These are phyloP conservation scores for Alternaria tenuissima DNA, from an alignment of 2,329 filamentous ascomycete species.

Conservation along the genomic window DNA sequence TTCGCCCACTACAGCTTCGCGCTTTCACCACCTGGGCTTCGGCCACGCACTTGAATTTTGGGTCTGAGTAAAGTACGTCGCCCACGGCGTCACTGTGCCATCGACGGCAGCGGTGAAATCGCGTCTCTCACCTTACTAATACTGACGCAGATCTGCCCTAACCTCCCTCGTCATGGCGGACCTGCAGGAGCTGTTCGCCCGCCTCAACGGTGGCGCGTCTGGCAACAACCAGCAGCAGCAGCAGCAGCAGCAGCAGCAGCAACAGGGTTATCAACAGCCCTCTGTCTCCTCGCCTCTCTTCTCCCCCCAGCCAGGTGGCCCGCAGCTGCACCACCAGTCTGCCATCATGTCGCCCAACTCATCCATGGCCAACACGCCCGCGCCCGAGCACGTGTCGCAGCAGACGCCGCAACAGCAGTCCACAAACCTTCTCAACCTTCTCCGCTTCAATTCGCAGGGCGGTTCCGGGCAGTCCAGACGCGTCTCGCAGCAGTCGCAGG, in stretches of 20 bases:
- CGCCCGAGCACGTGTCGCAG: slow-evolving; percentile 53
- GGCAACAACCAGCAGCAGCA: slow-evolving; percentile 37
- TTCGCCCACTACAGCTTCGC: slow-evolving; percentile 12
- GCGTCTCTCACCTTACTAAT: slow-evolving; percentile 20
- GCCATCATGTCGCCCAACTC: slow-evolving; percentile 66
- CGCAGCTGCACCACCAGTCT: slow-evolving; percentile 65
- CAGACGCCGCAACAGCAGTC: slow-evolving; percentile 53
- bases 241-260: slow-evolving; percentile 20
- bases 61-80: slow-evolving; percentile 38
- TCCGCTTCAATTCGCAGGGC: slow-evolving; percentile 67
- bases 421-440: slow-evolving; percentile 68
- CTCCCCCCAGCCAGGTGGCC: slow-evolving; percentile 62
- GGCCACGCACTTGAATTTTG: slow-evolving; percentile 37
- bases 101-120: slow-evolving; percentile 11
- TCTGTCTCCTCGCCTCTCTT: slow-evolving; percentile 66
- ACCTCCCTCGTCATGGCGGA: slow-evolving; percentile 50
- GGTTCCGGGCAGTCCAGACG: slow-evolving; percentile 49
- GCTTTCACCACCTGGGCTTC: slow-evolving; percentile 19
- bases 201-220: slow-evolving; percentile 50
- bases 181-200: slow-evolving; percentile 55
- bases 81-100: slow-evolving; percentile 17
- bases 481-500: slow-evolving; percentile 48
- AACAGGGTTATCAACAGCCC: slow-evolving; percentile 57
- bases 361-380: slow-evolving; percentile 55
- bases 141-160: slow-evolving; percentile 29